Evolutionary conservation across 2,329 filamentous ascomycete species (phyloP).

Genomic region (Neophaeococcomyces aloes): DNA sequence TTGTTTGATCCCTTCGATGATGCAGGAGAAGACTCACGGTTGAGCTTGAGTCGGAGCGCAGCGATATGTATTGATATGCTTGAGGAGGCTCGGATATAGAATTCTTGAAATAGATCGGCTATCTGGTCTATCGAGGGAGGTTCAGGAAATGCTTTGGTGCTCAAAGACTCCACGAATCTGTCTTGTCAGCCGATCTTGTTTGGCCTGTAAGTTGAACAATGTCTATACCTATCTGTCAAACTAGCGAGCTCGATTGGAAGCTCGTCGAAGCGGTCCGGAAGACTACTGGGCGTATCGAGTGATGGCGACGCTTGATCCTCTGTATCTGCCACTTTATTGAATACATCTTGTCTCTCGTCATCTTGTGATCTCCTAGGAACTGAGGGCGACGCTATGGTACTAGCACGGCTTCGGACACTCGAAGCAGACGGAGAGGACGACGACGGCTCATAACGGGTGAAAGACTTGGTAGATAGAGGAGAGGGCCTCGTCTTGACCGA

Average conservation of each 20-base stretch:
- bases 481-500: conserved; percentile 24
- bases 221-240: conserved; percentile 66
- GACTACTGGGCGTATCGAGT: conserved; percentile 25
- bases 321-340: conserved; percentile 35
- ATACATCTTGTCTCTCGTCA: conserved; percentile 26
- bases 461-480: conserved; percentile 30
- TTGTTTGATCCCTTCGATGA: conserved; percentile 26
- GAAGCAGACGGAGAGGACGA: conserved; percentile 14
- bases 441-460: conserved; percentile 27
- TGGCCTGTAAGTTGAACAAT: conserved; percentile 7
- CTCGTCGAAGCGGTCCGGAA: conserved; percentile 67
- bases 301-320: conserved; percentile 23
- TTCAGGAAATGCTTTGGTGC: conserved; percentile 72
- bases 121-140: conserved; percentile 76
- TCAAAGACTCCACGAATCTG: conserved; percentile 84
- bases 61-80: conserved; percentile 83
- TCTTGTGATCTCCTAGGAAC: conserved; percentile 19
- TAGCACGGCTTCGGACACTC: conserved; percentile 21
- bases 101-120: conserved; percentile 84
- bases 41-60: conserved; percentile 63
- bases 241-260: conserved; percentile 89
- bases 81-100: conserved; percentile 69
- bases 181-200: background rate
- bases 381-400: conserved; percentile 15
- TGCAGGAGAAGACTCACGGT: conserved; percentile 51